phyloP scores from a whole-genome alignment of 768 basidiomycete species.

The Leucocoprinus leucothites region DNA sequence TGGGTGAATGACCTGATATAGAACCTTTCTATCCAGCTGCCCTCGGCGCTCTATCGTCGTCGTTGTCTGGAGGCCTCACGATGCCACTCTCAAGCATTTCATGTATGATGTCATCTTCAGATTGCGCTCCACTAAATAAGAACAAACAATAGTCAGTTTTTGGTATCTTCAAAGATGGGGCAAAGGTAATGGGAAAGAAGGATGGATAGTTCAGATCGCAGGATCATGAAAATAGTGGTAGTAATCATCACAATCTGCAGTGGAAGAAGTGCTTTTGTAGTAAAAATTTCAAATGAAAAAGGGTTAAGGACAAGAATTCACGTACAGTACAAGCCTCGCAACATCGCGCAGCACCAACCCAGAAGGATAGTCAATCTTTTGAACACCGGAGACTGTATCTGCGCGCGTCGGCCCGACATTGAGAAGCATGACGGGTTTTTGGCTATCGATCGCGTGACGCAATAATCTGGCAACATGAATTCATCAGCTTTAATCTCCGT shows the following conservation, averaged over 20 bases:
- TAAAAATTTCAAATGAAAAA: neutral
- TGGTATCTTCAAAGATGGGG: neutral
- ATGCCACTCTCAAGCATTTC: slow-evolving; percentile 59
- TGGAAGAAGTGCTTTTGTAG: neutral
- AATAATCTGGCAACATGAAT: slow-evolving; percentile 50
- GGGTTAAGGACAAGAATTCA: slow-evolving; percentile 13
- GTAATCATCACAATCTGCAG: neutral
- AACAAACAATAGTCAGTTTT: neutral
- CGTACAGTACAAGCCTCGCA: slow-evolving; percentile 59
- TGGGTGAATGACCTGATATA: neutral
- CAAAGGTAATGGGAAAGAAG: neutral
- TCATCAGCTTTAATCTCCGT: neutral
- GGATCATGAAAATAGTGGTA: neutral
- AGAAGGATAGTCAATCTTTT: slow-evolving; percentile 76
- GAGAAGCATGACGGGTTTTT: slow-evolving; percentile 77
- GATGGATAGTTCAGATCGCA: neutral
- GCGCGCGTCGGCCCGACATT: slow-evolving; percentile 90
- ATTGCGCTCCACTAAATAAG: slow-evolving; percentile 41
- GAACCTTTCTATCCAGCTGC: slow-evolving; percentile 18
- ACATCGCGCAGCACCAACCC: slow-evolving; percentile 72
- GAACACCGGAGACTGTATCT: slow-evolving; percentile 63
- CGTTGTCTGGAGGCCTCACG: slow-evolving; percentile 39
- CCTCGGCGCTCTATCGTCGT: slow-evolving; percentile 19
- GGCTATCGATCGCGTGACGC: slow-evolving; percentile 70
- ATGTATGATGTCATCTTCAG: slow-evolving; percentile 43